phyloP scores from a whole-genome alignment of 2,329 filamentous ascomycete genomes.

The Alternaria sp. region DNA sequence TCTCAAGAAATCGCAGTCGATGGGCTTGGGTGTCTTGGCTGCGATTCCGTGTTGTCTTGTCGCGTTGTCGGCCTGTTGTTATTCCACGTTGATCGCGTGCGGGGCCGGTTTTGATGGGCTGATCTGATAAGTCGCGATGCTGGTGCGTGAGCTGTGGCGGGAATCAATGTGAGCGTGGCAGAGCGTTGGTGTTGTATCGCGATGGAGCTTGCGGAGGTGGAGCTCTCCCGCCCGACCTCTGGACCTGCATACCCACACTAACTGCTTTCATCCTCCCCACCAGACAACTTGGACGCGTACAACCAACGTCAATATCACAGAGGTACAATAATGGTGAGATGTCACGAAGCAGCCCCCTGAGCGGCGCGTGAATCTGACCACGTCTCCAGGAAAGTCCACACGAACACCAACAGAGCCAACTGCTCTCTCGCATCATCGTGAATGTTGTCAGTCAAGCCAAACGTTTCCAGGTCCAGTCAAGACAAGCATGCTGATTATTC shows the following conservation, averaged over 20 bases:
- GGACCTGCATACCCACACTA: conserved; percentile 25
- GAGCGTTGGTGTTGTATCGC: conserved; percentile 10
- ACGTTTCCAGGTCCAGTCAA: neutral
- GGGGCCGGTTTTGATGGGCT: neutral
- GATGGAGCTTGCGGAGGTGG: conserved; percentile 32
- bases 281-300: conserved; percentile 32
- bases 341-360: neutral
- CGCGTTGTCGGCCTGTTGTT: conserved; percentile 3
- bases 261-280: conserved; percentile 39
- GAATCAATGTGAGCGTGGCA: neutral
- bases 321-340: conserved; percentile 38
- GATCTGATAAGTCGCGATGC: neutral
- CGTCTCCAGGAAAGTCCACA: conserved; percentile 82
- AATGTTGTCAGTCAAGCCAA: conserved; percentile 79
- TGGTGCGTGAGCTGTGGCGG: neutral
- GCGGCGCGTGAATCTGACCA: conserved; percentile 21
- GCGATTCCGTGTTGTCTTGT: neutral
- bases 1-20: neutral
- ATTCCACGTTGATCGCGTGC: neutral
- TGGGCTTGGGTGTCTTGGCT: neutral
- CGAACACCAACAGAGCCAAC: conserved; percentile 93
- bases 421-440: conserved; percentile 93
- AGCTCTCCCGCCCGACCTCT: conserved; percentile 22
- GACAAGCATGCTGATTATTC: conserved; percentile 12
- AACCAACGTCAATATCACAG: conserved; percentile 7